Evolutionary conservation across 257 asterid species (phyloP).

Genomic region (Ophiorrhiza pumila): DNA sequence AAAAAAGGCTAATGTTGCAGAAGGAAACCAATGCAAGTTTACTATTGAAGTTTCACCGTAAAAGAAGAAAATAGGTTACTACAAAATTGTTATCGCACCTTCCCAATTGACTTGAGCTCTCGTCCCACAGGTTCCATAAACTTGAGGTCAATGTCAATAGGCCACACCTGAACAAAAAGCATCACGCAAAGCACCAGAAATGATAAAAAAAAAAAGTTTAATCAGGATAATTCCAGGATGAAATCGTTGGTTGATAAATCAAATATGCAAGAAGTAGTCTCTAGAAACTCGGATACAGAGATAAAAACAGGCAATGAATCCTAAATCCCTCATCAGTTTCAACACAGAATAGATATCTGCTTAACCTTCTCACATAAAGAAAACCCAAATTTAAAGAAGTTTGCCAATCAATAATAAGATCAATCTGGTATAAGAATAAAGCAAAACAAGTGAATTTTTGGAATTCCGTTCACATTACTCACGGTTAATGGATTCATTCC

Average conservation of each 20-base stretch:
- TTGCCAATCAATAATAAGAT: background rate
- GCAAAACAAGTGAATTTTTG: too few species aligned
- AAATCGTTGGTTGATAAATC: too few species aligned
- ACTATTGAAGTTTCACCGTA: constrained; percentile 53
- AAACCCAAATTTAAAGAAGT: background rate
- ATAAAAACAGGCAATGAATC: background rate
- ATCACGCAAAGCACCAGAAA: background rate
- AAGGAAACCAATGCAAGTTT: background rate
- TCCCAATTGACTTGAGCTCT: constrained; percentile 75
- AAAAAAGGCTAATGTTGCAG: background rate
- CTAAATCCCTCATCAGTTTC: background rate
- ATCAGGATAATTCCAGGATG: too few species aligned
- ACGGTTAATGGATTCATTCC: too few species aligned
- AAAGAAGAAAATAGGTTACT: background rate
- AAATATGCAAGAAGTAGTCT: background rate
- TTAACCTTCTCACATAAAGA: background rate
- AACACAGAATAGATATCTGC: background rate
- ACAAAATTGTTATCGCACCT: constrained; percentile 36
- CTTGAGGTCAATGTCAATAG: constrained; percentile 79
- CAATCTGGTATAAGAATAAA: background rate
- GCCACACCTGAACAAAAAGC: constrained; percentile 69
- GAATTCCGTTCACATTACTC: too few species aligned
- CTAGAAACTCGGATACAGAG: background rate
- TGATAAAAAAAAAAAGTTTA: background rate
- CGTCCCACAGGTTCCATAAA: constrained; percentile 92